Evolutionary conservation across 1,284 basidiomycete species (phyloP).

Genomic region (Waitea zeae): DNA sequence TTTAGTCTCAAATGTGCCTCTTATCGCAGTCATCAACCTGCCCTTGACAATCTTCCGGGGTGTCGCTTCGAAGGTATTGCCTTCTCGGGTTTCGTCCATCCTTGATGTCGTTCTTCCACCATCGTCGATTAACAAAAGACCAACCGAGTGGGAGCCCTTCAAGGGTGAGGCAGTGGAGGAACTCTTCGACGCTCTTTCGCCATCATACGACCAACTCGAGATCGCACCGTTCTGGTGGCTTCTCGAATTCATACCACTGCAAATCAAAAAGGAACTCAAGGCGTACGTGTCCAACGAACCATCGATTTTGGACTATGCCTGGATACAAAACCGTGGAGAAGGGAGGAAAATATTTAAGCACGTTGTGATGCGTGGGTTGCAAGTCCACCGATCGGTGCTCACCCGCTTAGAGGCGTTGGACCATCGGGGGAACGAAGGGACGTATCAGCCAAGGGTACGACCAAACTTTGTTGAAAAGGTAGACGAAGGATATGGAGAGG

Average conservation of each 20-base stretch:
- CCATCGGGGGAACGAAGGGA: neutral
- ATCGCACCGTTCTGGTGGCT: conserved; percentile 32
- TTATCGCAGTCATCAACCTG: neutral
- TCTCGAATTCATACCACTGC: conserved; percentile 26
- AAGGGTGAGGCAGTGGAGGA: conserved; percentile 14
- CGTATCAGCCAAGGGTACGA: neutral
- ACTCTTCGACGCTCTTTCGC: conserved; percentile 28
- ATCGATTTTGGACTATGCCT: neutral
- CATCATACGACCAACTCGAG: conserved; percentile 33
- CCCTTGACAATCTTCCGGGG: neutral
- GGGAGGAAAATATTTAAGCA: neutral
- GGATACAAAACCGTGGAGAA: neutral
- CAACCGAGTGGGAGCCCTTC: neutral
- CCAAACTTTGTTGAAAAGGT: neutral
- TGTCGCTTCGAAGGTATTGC: neutral
- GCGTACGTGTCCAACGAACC: neutral
- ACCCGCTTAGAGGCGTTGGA: conserved; percentile 1
- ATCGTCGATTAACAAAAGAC: neutral
- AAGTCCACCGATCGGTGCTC: conserved; percentile 1
- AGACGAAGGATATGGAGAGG: neutral
- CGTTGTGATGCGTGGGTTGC: neutral
- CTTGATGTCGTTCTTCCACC: neutral
- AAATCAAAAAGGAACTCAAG: neutral
- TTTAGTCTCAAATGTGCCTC: neutral
- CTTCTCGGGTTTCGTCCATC: neutral